Evolutionary conservation across 768 basidiomycete genomes (phyloP).

Genomic region (Boletus patriciae): DNA sequence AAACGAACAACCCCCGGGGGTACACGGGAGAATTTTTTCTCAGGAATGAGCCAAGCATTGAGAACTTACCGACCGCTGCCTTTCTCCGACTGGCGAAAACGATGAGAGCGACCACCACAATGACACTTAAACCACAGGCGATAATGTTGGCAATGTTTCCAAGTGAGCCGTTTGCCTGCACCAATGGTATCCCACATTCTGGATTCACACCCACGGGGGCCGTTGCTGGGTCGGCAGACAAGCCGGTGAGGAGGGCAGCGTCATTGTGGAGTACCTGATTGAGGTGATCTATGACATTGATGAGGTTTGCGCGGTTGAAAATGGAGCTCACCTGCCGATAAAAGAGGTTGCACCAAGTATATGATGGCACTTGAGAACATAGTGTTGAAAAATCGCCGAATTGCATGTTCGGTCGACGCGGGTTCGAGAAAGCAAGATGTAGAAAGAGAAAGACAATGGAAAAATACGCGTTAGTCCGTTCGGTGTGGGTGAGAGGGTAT

Average conservation of each 20-base stretch:
- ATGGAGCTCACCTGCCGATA: conserved; percentile 68
- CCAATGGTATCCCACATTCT: conserved; percentile 70
- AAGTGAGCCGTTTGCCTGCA: conserved; percentile 56
- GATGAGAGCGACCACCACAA: conserved; percentile 60
- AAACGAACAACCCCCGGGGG: neutral
- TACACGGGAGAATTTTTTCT: neutral
- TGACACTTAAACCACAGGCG: conserved; percentile 70
- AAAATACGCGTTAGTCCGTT: conserved; percentile 7
- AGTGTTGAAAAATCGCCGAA: conserved; percentile 75
- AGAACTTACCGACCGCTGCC: conserved; percentile 80
- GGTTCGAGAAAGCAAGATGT: neutral
- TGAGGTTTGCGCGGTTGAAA: conserved; percentile 4
- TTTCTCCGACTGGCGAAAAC: conserved; percentile 60
- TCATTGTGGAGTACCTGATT: conserved; percentile 42
- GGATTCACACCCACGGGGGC: conserved; percentile 86
- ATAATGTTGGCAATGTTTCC: conserved; percentile 89
- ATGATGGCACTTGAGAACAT: conserved; percentile 70
- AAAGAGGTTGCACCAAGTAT: conserved; percentile 95
- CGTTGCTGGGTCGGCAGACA: conserved; percentile 43
- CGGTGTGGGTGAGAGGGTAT: conserved; percentile 12
- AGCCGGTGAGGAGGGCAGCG: conserved; percentile 36
- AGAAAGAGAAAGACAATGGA: neutral
- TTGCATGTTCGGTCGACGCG: conserved; percentile 38
- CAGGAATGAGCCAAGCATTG: neutral
- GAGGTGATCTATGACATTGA: conserved; percentile 25